A percentile compares a stretch with the other conserved stretches of the same genome.
Conservation (phyloP, 257 asterid genomes). For the Ocimum tenuiflorum region DNA sequence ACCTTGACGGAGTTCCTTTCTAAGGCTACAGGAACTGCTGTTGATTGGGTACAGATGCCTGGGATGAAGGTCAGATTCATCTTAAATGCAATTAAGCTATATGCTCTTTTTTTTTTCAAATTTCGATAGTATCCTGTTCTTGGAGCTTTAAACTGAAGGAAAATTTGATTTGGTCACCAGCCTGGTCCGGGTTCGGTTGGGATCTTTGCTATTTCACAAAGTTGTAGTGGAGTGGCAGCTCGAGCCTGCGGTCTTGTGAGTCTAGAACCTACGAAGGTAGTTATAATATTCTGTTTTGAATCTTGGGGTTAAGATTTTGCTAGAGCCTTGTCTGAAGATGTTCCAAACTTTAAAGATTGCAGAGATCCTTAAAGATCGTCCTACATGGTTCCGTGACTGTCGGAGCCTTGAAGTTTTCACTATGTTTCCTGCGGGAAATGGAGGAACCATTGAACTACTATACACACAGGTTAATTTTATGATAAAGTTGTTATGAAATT, state of each 20-base stretch:
- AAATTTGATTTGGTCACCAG: conserved; percentile 34
- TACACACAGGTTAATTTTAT: conserved; percentile 62
- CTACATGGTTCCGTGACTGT: conserved; percentile 95
- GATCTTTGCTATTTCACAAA: conserved; percentile 93
- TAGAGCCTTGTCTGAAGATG: background rate
- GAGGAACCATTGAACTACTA: conserved; percentile 87
- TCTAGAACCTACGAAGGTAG: conserved; percentile 90
- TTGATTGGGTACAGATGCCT: conserved; percentile 99
- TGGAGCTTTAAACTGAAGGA: background rate
- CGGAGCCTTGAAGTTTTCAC: conserved; percentile 87
- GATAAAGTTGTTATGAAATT: background rate
- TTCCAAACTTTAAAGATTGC: conserved; percentile 49
- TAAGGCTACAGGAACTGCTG: conserved; percentile 99
- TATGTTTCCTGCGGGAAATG: conserved; percentile 81
- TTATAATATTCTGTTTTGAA: background rate
- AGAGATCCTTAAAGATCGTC: conserved; percentile 97
- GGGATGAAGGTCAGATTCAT: conserved; percentile 75
- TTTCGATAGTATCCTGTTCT: background rate
- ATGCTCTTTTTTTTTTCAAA: background rate
- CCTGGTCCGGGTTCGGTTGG: conserved; percentile 99
- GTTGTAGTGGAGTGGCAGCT: conserved; percentile 96
- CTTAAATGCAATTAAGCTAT: too few relatives aligned
- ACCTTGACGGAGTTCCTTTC: conserved; percentile 99
- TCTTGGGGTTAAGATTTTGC: background rate
- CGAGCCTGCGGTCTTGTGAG: conserved; percentile 99